Evolutionary conservation across 768 basidiomycete species (phyloP).

Genomic region (Tricholoma matsutake): DNA sequence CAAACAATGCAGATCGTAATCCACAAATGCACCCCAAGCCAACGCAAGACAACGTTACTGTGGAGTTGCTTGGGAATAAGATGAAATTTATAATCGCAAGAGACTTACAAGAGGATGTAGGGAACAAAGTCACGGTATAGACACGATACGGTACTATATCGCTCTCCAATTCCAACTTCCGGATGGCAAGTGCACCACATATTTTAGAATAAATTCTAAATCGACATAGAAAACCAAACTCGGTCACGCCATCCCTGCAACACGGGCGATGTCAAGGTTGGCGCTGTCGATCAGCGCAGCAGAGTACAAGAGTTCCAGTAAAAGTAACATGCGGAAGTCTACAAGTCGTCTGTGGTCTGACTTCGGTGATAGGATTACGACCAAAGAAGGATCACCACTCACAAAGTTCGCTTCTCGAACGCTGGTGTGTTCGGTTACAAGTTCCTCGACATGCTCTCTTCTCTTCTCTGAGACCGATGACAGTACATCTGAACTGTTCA

Average conservation of each 20-base stretch:
- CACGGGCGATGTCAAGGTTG: conserved; percentile 33
- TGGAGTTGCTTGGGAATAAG: conserved; percentile 36
- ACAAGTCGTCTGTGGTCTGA: conserved; percentile 23
- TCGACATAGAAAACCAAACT: conserved; percentile 13
- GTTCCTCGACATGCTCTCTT: background rate
- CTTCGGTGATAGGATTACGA: background rate
- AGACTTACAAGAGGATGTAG: conserved; percentile 38
- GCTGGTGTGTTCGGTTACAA: background rate
- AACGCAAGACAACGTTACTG: conserved; percentile 38
- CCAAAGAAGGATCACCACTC: background rate
- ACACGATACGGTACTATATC: conserved; percentile 39
- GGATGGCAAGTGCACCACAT: background rate
- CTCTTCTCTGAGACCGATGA: background rate
- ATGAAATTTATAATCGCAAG: background rate
- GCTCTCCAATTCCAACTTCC: conserved; percentile 30
- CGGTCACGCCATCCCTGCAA: conserved; percentile 37
- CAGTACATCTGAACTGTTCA: background rate
- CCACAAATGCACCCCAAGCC: conserved; percentile 40
- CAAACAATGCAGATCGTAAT: conserved; percentile 35
- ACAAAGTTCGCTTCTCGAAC: background rate
- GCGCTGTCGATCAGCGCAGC: conserved; percentile 33
- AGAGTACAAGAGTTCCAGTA: conserved; percentile 33
- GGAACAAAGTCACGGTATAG: conserved; percentile 44
- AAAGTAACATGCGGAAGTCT: conserved; percentile 34
- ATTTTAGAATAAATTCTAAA: background rate